A percentile compares a stretch with the other conserved stretches of the same genome.
Evolutionary conservation across 2,329 filamentous ascomycete species (phyloP).

Genomic region (Phialophora chinensis): DNA sequence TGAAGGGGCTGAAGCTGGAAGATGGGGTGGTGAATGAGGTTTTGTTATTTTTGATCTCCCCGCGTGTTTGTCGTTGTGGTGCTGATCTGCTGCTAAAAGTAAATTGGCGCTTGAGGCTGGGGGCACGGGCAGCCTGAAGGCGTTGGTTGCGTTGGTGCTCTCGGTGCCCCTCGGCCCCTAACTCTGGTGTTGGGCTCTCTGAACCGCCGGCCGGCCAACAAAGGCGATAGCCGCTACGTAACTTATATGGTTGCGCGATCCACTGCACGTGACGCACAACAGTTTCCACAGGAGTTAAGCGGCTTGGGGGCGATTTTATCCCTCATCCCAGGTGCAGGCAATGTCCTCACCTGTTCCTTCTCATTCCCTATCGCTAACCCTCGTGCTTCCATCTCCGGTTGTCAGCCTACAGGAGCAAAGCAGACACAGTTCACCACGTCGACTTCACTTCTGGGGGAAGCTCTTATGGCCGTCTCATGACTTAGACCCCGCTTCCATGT

Average conservation of each 20-base stretch:
- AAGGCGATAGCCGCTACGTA: not conserved
- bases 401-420: not conserved
- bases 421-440: not conserved
- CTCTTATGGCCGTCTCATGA: not conserved
- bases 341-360: not conserved
- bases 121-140: not conserved
- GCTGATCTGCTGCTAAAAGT: slow-evolving; percentile 2
- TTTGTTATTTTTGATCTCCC: not conserved
- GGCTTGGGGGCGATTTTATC: slow-evolving; percentile 7
- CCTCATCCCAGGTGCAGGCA: not conserved
- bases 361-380: not conserved
- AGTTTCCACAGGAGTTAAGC: not conserved
- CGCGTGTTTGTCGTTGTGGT: not conserved
- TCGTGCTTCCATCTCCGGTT: not conserved
- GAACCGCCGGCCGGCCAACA: not conserved
- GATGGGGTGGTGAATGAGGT: not conserved
- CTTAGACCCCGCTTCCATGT: no score
- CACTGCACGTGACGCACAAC: not conserved
- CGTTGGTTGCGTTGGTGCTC: not conserved
- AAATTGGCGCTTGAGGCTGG: not conserved
- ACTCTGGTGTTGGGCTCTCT: not conserved
- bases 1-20: not conserved
- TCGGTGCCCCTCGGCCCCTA: not conserved
- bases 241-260: not conserved
- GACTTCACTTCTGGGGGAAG: not conserved